Base-by-base conservation (phyloP, 768 basidiomycete species). In the Russula sp. region DNA sequence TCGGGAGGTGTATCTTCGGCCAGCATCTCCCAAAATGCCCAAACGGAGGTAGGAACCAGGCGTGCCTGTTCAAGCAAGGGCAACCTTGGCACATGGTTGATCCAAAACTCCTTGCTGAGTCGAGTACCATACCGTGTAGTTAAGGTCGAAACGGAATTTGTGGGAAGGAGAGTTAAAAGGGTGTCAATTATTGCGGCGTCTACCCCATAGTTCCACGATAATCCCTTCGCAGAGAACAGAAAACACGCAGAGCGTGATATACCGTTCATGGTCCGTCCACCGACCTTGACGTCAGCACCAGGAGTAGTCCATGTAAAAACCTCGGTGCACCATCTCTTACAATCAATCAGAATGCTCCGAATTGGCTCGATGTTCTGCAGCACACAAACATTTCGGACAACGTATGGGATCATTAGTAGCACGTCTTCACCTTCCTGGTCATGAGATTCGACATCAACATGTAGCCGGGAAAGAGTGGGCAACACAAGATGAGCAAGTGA, bases 291-390 rank as follows among this genome's bases (percentile, higher is more conserved):
- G 20, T 44, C 42, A n/a, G 20, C 3, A 44, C 20, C 44, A 10
- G 44, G 20, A 7, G 18, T n/a, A n/a, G 20, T 46, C 44, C 44
- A 46, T 9, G 44, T 8, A 46, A n/a, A 0, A 4, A 56, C 18
- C 42, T 26, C 28, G 57, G 42, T 13, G 10, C 1, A 9, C 3
- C 0, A n/a, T 9, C 5, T 30, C 22, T 7, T 2, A 26, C n/a
- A 22, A 5, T 1, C 9, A 26, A 57, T 16, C 22, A 38, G 2
- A 16, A 63, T 3, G 30, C 61, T 65, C 42, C n/a, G 57, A 16
- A 67, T 28, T 20, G 63, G 63, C 5, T 26, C 32, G 5, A 26
- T 18, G 30, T 64, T 59, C 13, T 64, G 66, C 1, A 36, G 32
- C 11, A 40, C 63, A 38, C 52, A 42, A 30, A 44, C 26, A 20